These are phyloP conservation scores for Lantana camara DNA, from an alignment of 257 asterid genomes.

Conservation along the genomic window DNA sequence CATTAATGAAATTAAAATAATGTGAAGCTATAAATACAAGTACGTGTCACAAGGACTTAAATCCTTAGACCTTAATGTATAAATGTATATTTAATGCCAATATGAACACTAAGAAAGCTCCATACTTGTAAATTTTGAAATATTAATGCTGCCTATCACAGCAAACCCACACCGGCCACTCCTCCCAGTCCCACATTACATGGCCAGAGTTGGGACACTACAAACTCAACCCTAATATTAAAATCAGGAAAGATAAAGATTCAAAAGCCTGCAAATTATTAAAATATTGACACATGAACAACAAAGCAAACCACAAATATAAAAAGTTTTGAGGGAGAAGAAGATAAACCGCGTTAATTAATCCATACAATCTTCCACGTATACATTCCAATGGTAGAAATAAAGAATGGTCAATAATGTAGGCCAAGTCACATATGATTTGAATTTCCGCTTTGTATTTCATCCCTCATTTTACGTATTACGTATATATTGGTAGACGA, in stretches of 20 bases:
- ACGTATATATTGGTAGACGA: no score
- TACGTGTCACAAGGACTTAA: no score
- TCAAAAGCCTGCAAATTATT: conserved; percentile 26
- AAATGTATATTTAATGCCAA: no score
- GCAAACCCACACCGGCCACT: conserved; percentile 4
- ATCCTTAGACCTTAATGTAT: no score
- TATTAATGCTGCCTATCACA: neutral
- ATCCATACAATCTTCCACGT: conserved; percentile 20
- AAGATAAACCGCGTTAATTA: conserved; percentile 4
- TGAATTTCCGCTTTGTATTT: no score
- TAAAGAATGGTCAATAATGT: neutral
- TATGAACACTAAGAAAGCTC: no score
- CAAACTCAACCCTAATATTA: neutral
- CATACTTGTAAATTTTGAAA: no score
- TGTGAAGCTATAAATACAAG: no score
- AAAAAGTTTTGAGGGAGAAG: no score
- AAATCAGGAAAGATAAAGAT: neutral
- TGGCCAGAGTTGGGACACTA: conserved; percentile 13
- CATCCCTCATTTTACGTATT: no score
- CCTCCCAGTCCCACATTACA: conserved; percentile 18
- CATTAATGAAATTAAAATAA: no score
- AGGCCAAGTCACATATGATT: no score
- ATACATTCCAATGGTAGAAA: conserved; percentile 10
- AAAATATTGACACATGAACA: conserved; percentile 23
- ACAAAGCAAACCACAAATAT: neutral